Evolutionary conservation across 768 basidiomycete genomes (phyloP).

Genomic region (Termitomyces sp.): DNA sequence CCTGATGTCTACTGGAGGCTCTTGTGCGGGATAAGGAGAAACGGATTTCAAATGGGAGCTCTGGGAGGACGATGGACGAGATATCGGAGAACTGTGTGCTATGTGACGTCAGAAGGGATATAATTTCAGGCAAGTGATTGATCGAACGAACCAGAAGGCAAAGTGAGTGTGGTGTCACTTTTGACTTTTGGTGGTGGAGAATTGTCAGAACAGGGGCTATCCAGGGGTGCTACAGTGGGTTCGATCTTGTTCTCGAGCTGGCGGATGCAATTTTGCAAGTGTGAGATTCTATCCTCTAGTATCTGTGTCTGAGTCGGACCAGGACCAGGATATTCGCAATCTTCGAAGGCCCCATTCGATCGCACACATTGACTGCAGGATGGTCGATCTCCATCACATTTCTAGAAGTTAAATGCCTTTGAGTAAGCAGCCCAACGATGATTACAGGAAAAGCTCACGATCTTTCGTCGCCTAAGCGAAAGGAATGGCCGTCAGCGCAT

Average conservation of each 20-base stretch:
- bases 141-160: background rate
- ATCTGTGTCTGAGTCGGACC: slow-evolving; percentile 39
- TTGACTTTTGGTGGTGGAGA: slow-evolving; percentile 2
- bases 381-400: slow-evolving; percentile 49
- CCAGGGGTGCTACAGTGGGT: slow-evolving; percentile 4
- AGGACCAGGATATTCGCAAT: slow-evolving; percentile 51
- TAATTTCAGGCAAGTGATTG: background rate
- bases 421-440: background rate
- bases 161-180: background rate
- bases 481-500: background rate
- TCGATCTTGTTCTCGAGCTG: slow-evolving; percentile 30
- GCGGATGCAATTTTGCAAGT: slow-evolving; percentile 37
- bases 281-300: slow-evolving; percentile 41
- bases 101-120: background rate
- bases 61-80: background rate
- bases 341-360: slow-evolving; percentile 34
- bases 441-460: slow-evolving; percentile 25
- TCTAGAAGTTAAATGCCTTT: slow-evolving; percentile 24
- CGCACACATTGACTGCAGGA: slow-evolving; percentile 45
- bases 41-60: background rate
- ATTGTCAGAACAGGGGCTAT: slow-evolving; percentile 11
- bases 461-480: slow-evolving; percentile 40
- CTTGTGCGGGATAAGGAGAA: background rate
- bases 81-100: background rate
- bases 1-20: slow-evolving; percentile 10